These are phyloP conservation scores for Boletales sp. DNA, from an alignment of 768 basidiomycete species.

Conservation along the genomic window DNA sequence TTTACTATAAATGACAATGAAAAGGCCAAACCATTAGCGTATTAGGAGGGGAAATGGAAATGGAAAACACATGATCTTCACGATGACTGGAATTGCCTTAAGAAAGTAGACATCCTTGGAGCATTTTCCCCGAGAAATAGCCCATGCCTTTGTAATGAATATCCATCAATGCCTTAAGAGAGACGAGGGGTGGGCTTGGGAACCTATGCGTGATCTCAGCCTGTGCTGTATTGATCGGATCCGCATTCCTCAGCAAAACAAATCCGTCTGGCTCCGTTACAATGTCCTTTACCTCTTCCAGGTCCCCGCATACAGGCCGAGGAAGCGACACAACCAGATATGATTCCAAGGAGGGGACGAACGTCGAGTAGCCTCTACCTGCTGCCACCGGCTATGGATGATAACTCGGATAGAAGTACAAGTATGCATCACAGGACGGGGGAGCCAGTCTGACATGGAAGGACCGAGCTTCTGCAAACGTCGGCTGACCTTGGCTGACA, in stretches of 20 bases:
- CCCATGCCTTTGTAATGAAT: constrained; percentile 38
- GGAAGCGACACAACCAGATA: constrained; percentile 30
- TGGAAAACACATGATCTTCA: background rate
- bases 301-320: constrained; percentile 40
- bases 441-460: background rate
- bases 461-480: background rate
- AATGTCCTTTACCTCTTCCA: constrained; percentile 45
- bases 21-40: too few relatives aligned
- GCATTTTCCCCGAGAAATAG: constrained; percentile 35
- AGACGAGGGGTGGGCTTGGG: background rate
- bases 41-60: too few relatives aligned
- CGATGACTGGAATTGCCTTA: constrained; percentile 22
- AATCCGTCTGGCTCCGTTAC: constrained; percentile 17
- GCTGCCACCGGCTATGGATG: background rate
- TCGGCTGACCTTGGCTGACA: background rate
- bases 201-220: background rate
- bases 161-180: constrained; percentile 33
- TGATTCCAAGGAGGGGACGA: constrained; percentile 9
- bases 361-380: background rate
- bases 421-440: background rate
- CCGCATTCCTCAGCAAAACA: constrained; percentile 9
- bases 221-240: background rate
- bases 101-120: constrained; percentile 27
- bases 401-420: background rate
- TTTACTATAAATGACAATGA: too few relatives aligned